Evolutionary conservation across 2,329 filamentous ascomycete genomes (phyloP).

Genomic region (Talaromyces albobiverticillius): DNA sequence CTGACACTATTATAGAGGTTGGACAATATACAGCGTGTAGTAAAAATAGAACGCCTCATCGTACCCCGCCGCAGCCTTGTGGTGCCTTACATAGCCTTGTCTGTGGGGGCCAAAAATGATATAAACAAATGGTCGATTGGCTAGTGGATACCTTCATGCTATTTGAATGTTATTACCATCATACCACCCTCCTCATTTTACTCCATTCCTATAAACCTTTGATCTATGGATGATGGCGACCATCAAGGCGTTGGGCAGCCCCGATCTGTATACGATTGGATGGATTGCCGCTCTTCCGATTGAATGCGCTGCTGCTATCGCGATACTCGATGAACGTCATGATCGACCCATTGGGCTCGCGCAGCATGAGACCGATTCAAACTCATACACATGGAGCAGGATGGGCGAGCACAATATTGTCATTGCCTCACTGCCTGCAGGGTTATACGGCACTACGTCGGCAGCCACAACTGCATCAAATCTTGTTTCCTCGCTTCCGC

Average conservation of each 20-base stretch:
- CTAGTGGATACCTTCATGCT: no score
- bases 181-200: no score
- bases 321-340: slow-evolving; percentile 21
- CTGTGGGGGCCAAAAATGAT: no score
- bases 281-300: slow-evolving; percentile 3
- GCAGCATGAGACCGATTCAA: neutral
- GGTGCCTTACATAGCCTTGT: no score
- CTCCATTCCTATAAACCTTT: no score
- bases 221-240: neutral
- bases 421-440: neutral
- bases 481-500: slow-evolving; percentile 16
- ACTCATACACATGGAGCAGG: neutral
- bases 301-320: neutral
- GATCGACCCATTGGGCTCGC: neutral
- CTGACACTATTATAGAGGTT: no score
- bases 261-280: neutral
- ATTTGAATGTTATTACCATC: no score
- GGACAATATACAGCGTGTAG: no score
- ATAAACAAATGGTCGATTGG: no score
- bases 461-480: neutral
- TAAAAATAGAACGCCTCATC: no score
- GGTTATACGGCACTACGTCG: neutral
- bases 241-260: neutral
- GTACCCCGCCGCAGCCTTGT: no score
- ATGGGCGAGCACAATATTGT: neutral